phyloP scores from a whole-genome alignment of 2,329 filamentous ascomycete species.

The Monilinia laxa region DNA sequence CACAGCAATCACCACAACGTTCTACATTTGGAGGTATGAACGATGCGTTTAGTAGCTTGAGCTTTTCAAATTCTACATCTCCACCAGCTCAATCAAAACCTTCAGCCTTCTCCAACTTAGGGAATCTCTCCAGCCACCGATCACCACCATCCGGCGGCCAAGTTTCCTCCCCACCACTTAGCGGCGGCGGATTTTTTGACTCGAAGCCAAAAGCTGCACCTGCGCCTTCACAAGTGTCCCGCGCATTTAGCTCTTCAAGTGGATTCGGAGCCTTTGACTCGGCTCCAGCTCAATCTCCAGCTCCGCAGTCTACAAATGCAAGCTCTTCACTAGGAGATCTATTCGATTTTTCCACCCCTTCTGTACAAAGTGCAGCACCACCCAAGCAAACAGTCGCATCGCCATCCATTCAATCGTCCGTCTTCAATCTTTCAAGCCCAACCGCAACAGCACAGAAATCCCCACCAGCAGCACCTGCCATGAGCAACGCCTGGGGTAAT shows the following conservation, averaged over 20 bases:
- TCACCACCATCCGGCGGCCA: slow-evolving; percentile 40
- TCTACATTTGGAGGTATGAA: slow-evolving; percentile 56
- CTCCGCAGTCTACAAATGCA: slow-evolving; percentile 37
- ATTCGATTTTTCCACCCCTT: slow-evolving; percentile 68
- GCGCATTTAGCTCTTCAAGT: slow-evolving; percentile 54
- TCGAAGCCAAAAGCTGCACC: slow-evolving; percentile 59
- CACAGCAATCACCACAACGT: slow-evolving; percentile 47
- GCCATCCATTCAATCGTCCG: slow-evolving; percentile 52
- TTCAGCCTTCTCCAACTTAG: slow-evolving; percentile 51
- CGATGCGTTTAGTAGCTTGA: slow-evolving; percentile 76
- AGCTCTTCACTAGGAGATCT: slow-evolving; percentile 70
- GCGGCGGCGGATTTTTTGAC: slow-evolving; percentile 82
- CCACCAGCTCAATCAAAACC: slow-evolving; percentile 44
- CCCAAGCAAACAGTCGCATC: slow-evolving; percentile 42
- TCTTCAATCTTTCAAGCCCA: slow-evolving; percentile 75
- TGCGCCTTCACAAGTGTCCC: slow-evolving; percentile 46
- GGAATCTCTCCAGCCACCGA: slow-evolving; percentile 44
- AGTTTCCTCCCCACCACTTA: slow-evolving; percentile 48
- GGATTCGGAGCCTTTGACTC: slow-evolving; percentile 62
- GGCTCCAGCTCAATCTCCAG: slow-evolving; percentile 45
- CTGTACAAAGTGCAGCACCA: slow-evolving; percentile 46
- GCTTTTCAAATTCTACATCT: slow-evolving; percentile 53
- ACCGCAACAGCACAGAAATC: slow-evolving; percentile 46
- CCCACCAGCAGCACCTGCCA: slow-evolving; percentile 43
- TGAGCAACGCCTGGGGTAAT: slow-evolving; percentile 42